Evolutionary conservation across 495 filamentous ascomycete species (phyloP).

Genomic region (Astrocystis sublimbata): DNA sequence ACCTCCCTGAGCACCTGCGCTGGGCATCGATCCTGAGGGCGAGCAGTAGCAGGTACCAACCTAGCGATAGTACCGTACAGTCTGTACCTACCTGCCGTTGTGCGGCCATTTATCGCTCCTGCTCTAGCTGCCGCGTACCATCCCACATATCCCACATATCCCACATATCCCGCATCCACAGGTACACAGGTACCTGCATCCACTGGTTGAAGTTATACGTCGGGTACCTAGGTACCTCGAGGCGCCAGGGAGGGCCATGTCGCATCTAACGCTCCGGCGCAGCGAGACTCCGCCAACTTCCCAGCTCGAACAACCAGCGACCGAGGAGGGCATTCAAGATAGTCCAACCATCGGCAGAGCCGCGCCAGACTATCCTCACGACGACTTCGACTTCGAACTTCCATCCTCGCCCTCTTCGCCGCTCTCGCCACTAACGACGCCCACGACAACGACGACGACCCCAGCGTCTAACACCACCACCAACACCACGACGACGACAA

Average conservation of each 20-base stretch:
- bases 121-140: no score
- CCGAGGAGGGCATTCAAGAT: constrained; percentile 17
- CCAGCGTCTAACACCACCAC: background rate
- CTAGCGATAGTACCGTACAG: no score
- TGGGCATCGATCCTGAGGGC: no score
- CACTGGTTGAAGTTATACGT: no score
- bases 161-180: no score
- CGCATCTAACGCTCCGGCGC: constrained; percentile 46
- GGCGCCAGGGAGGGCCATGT: constrained; percentile 33
- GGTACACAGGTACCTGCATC: background rate
- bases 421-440: constrained; percentile 11
- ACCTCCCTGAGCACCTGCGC: no score
- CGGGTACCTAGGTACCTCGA: no score
- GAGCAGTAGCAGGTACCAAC: no score
- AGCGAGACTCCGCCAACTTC: constrained; percentile 41
- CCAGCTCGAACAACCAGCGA: constrained; percentile 20
- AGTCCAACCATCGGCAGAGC: constrained; percentile 33
- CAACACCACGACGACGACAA: background rate
- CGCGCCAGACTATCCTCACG: constrained; percentile 33
- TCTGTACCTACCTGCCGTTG: no score
- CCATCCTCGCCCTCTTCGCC: constrained; percentile 19
- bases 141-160: no score
- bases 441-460: constrained; percentile 8
- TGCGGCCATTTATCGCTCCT: no score
- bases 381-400: constrained; percentile 19